Conservation (phyloP, 495 filamentous ascomycete species). For the Penicillium crystallinum region DNA sequence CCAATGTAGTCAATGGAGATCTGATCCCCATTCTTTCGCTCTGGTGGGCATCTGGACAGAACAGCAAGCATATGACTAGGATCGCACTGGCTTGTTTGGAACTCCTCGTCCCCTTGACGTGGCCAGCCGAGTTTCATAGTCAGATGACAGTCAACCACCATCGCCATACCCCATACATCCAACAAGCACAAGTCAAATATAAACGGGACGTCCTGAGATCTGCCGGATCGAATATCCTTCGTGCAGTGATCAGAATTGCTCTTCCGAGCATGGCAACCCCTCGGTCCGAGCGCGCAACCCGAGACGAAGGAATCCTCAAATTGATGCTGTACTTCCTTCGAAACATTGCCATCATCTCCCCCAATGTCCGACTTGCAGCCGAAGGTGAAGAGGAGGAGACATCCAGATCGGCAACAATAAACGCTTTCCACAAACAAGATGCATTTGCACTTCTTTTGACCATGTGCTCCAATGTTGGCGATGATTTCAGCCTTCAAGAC, state of each 20-base stretch:
- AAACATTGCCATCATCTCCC: conserved; percentile 79
- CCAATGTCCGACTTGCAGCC: conserved; percentile 51
- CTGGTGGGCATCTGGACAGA: conserved; percentile 63
- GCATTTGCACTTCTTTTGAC: conserved; percentile 79
- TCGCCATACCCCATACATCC: conserved; percentile 80
- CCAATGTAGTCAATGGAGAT: conserved; percentile 87
- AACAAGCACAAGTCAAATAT: conserved; percentile 81
- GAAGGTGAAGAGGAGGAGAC: conserved; percentile 84
- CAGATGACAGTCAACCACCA: conserved; percentile 91
- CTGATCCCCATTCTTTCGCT: conserved; percentile 80
- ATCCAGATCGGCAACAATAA: conserved; percentile 79
- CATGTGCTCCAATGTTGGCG: conserved; percentile 82
- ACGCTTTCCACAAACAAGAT: conserved; percentile 85
- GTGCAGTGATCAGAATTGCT: conserved; percentile 69
- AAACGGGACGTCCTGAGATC: conserved; percentile 83
- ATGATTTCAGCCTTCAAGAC: conserved; percentile 88
- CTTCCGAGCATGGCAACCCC: conserved; percentile 82
- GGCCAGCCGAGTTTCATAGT: conserved; percentile 78
- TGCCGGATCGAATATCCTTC: conserved; percentile 68
- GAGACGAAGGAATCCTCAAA: conserved; percentile 93
- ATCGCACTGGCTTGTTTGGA: conserved; percentile 85
- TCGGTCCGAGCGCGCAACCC: conserved; percentile 64
- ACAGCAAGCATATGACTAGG: conserved; percentile 68
- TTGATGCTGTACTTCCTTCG: conserved; percentile 82
- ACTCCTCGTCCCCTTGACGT: conserved; percentile 89